Percentiles rank a stretch among this genome's conserved stretches.
phyloP scores from a whole-genome alignment of 805 yeast species.

The Diddensiella caesifluorescens region DNA sequence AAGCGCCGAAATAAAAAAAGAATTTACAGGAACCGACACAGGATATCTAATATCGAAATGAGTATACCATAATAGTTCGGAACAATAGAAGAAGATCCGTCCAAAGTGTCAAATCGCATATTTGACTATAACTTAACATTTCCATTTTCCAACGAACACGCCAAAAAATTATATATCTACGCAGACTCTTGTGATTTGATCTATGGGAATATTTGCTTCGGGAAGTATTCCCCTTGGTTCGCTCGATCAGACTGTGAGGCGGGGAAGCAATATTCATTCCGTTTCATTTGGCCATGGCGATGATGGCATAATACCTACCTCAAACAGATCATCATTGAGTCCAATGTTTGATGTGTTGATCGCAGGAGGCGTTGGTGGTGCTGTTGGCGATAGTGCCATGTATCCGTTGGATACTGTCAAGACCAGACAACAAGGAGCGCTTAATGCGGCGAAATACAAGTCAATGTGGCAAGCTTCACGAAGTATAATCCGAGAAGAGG shows the following conservation, averaged over 20 bases:
- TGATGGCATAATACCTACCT: neutral
- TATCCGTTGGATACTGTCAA: slow-evolving; percentile 95
- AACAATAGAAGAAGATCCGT: too few relatives aligned
- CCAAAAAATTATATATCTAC: too few relatives aligned
- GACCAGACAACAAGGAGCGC: slow-evolving; percentile 96
- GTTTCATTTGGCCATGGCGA: too few relatives aligned
- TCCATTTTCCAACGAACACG: too few relatives aligned
- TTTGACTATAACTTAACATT: too few relatives aligned
- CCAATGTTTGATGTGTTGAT: slow-evolving; percentile 40
- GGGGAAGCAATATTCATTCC: neutral
- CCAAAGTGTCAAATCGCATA: too few relatives aligned
- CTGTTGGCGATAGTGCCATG: slow-evolving; percentile 87
- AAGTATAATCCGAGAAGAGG: slow-evolving; percentile 80
- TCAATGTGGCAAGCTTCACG: slow-evolving; percentile 71
- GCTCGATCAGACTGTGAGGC: neutral
- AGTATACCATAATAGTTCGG: too few relatives aligned
- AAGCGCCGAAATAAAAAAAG: too few relatives aligned
- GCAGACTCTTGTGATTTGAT: too few relatives aligned
- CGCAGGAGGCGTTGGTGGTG: slow-evolving; percentile 95
- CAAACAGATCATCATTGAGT: slow-evolving; percentile 6
- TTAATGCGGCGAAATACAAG: slow-evolving; percentile 57
- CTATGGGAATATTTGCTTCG: too few relatives aligned
- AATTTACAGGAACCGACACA: too few relatives aligned
- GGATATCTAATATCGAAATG: too few relatives aligned
- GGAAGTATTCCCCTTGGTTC: slow-evolving; percentile 3